Percentiles rank a stretch among this genome's conserved stretches.
Evolutionary conservation across 768 basidiomycete genomes (phyloP).

Genomic region (Suillus brevipes): DNA sequence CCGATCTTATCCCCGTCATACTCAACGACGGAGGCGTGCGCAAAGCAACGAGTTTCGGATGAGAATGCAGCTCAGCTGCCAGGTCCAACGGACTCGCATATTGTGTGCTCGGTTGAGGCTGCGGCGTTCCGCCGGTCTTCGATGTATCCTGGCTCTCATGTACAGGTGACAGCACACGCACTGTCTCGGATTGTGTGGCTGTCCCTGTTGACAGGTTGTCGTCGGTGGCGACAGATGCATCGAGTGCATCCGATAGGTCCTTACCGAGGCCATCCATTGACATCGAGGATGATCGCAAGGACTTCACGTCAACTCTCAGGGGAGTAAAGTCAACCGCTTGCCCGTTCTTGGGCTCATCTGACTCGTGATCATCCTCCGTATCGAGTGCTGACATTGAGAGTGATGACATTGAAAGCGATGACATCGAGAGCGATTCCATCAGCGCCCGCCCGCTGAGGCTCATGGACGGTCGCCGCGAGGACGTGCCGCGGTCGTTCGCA

Average conservation of each 20-base stretch:
- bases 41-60: constrained; percentile 51
- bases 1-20: constrained; percentile 30
- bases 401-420: constrained; percentile 57
- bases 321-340: neutral
- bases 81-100: constrained; percentile 35
- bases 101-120: constrained; percentile 6
- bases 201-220: neutral
- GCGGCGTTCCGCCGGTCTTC: constrained; percentile 1
- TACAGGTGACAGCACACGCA: constrained; percentile 3
- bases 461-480: constrained; percentile 22
- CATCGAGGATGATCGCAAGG: constrained; percentile 17
- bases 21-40: constrained; percentile 29
- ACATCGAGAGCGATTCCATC: constrained; percentile 48
- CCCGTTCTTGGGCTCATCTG: constrained; percentile 18
- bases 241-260: constrained; percentile 33
- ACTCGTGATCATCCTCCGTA: constrained; percentile 41
- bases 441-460: constrained; percentile 33
- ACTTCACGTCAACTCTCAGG: constrained; percentile 12
- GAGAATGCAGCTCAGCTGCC: constrained; percentile 44
- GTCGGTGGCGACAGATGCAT: constrained; percentile 14
- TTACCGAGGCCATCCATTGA: constrained; percentile 36
- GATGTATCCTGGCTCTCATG: neutral
- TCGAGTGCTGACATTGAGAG: constrained; percentile 57
- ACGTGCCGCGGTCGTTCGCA: constrained; percentile 19
- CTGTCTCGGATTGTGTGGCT: constrained; percentile 2